A percentile compares a stretch with the other conserved stretches of the same genome.
These are phyloP conservation scores for Colletotrichum spaethianum DNA, from an alignment of 2,329 filamentous ascomycete genomes.

Conservation along the genomic window DNA sequence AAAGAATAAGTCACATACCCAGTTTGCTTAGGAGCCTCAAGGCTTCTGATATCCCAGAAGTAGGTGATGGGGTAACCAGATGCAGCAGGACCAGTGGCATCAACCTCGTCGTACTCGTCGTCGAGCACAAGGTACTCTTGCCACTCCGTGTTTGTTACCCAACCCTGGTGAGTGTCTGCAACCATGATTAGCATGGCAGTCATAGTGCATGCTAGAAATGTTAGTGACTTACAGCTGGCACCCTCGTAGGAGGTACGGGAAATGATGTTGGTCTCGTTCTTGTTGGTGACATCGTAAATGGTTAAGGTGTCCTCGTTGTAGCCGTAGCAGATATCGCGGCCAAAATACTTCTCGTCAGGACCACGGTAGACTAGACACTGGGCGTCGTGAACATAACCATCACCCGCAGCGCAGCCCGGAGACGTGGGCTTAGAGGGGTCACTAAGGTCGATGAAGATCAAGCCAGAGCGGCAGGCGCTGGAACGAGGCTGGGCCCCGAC, in stretches of 20 bases:
- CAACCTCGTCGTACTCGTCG: conserved; percentile 62
- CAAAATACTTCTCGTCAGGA: conserved; percentile 59
- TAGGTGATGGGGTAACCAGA: conserved; percentile 61
- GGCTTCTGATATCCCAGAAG: conserved; percentile 61
- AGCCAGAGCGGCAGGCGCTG: conserved; percentile 60
- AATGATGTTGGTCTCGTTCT: conserved; percentile 60
- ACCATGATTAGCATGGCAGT: conserved; percentile 46
- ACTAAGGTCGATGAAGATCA: conserved; percentile 68
- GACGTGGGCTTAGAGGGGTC: conserved; percentile 64
- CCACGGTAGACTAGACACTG: conserved; percentile 67
- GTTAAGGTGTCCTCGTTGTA: conserved; percentile 66
- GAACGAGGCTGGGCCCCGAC: conserved; percentile 54
- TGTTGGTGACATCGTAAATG: conserved; percentile 66
- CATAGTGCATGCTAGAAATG: neutral
- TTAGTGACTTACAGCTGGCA: conserved; percentile 46
- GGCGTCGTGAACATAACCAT: conserved; percentile 65
- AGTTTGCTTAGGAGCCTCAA: conserved; percentile 57
- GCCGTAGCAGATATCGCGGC: conserved; percentile 65
- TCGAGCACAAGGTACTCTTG: conserved; percentile 56
- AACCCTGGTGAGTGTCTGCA: conserved; percentile 69
- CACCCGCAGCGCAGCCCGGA: conserved; percentile 60
- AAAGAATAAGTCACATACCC: conserved; percentile 44
- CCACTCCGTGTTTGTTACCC: conserved; percentile 60
- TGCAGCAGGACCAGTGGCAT: conserved; percentile 50
- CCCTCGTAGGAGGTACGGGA: conserved; percentile 68